Evolutionary conservation across 2,329 filamentous ascomycete species (phyloP), one percentile per base, ranked within the genome.

Genomic region (Colletotrichum sidae): DNA sequence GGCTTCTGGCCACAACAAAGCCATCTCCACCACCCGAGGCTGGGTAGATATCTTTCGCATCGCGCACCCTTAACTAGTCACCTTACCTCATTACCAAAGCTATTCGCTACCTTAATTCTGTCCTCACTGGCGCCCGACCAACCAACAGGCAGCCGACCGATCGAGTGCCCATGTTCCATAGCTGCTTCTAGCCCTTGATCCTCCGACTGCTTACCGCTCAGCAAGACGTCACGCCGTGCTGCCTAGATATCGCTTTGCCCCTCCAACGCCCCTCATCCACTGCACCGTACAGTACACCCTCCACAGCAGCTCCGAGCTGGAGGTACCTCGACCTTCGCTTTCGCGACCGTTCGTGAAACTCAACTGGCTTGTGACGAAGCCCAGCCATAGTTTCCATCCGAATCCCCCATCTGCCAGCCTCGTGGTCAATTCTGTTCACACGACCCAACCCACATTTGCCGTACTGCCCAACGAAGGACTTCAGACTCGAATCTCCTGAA

Each of bases 191-290:
- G 42, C 42, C 37, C 39, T 49, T 13, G 33, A 41, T 53, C 17
- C 37, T 49, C 42, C 39, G n/a, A 6, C 37, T 53, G 8, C n/a
- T 49, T 39, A 38, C 41, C 8, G 44, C 38, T 17, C 53, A 41
- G n/a, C 10, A 53, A 55, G 62, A 61, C 62, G 62, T 61, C 62
- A 61, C 57, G 45, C 41, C 41, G 51, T 61, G 62, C 53, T 65
- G 62, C 58, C 62, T 55, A 46, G 12, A 64, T 38, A 49, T 49
- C 44, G 13, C 12, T 45, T 13, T 57, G 57, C 57, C 62, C 62
- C 62, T 65, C 58, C 47, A 49, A 44, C 62, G 44, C 63, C 63
- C 63, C 63, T 66, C 63, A 52, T 57, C 46, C 51, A 46, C 47
- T 41, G 12, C 13, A n/a, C 44, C 11, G 42, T 44, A n/a, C 25